Base-by-base conservation (phyloP, 306 rosid species). In the Echinosophora koreensis region DNA sequence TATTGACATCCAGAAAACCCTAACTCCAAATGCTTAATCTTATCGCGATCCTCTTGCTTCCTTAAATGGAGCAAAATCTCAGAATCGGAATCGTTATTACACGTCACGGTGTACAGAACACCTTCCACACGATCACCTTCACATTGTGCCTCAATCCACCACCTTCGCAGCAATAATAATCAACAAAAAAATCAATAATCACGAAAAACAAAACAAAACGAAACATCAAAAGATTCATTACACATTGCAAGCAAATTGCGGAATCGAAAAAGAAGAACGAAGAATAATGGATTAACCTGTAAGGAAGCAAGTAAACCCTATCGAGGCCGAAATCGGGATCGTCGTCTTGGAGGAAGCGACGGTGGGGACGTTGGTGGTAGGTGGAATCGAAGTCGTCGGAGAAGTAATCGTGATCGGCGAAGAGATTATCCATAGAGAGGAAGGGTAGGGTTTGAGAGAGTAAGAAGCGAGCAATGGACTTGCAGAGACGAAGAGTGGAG, bases 401-500 rank as follows among this genome's bases (percentile, higher is more conserved):
- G 54, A 73, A 27, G 84, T 67, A 77, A 56, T 77, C 71, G 72
- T 35, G 62, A 58, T 63, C 17, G 75, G 80, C 27, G 68, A 73
- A 84, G 81, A 62, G 27, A 63, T 69, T 79, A 5, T 89, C 93
- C 97, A 93, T 93, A 74, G 83, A 12, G 88, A 88, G 68, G 77
- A 84, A 71, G 10, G 89, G 81, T 69, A 83, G 89, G 87, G 97
- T 73, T 88, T 76, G 91, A 82, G 89, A 83, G 66, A 79, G 81
- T 59, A 88, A 30, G 65, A 73, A 84, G 75, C 89, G 86, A 57
- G 81, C 76, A 35, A 91, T 16, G 59, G 87, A 86, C 83, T 85
- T 94, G 91, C 90, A 89, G 90, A 84, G 82, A 59, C 73, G 82
- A 81, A 86, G 82, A 80, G 98, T 74, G 60, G 94, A 75, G 87